phyloP scores from a whole-genome alignment of 768 basidiomycete species.

The Pisolithus albus region DNA sequence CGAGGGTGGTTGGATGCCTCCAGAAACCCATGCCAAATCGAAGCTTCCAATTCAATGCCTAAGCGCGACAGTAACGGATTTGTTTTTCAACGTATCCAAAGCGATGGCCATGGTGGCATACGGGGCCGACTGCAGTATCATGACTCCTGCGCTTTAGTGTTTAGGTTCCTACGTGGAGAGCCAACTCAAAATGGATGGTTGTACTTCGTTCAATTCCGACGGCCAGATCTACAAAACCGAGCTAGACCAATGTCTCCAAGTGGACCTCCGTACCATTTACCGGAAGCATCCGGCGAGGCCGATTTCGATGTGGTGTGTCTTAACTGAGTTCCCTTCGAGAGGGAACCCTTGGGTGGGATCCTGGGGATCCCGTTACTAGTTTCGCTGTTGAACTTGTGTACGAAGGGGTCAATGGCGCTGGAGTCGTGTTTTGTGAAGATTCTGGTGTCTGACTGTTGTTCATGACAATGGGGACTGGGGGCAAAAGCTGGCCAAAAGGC shows the following conservation, averaged over 20 bases:
- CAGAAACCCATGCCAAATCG: conserved; percentile 17
- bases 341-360: conserved; percentile 11
- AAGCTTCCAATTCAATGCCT: conserved; percentile 18
- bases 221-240: not conserved
- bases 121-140: not conserved
- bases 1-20: conserved; percentile 24
- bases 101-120: conserved; percentile 11
- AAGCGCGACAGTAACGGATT: conserved; percentile 19
- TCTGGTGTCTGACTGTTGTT: conserved; percentile 44
- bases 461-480: conserved; percentile 19
- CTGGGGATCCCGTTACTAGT: not conserved
- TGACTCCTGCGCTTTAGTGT: not conserved
- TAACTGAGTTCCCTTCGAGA: not conserved
- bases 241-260: too few relatives aligned
- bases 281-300: too few relatives aligned
- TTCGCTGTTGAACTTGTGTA: conserved; percentile 10
- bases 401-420: conserved; percentile 35
- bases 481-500: conserved; percentile 30
- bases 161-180: too few relatives aligned
- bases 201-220: too few relatives aligned
- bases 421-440: conserved; percentile 53
- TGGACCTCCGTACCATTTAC: too few relatives aligned
- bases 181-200: too few relatives aligned
- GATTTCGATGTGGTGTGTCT: too few relatives aligned
- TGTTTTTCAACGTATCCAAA: conserved; percentile 18